phyloP scores from a whole-genome alignment of 169 alveolate genomes.

The Eimeria falciformis region DNA sequence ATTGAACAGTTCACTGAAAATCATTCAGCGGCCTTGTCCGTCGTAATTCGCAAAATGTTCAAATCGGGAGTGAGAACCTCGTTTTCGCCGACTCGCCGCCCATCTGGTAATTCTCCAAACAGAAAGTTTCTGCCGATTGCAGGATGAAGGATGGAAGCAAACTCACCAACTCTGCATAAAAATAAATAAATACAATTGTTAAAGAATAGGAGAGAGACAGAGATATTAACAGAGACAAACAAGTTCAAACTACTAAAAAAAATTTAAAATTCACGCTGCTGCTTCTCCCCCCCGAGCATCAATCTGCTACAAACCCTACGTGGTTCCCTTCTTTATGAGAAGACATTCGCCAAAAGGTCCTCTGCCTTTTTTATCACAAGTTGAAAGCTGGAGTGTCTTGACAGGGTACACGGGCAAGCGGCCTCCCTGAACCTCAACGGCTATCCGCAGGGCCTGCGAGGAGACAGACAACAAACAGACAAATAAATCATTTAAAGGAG shows the following conservation, averaged over 20 bases:
- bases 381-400: constrained; percentile 76
- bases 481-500: background rate
- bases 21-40: constrained; percentile 25
- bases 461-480: background rate
- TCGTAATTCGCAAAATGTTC: constrained; percentile 79
- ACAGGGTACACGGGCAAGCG: constrained; percentile 85
- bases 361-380: constrained; percentile 71
- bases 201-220: background rate
- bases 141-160: constrained; percentile 79
- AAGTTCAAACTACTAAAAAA: too few species aligned
- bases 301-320: constrained; percentile 10
- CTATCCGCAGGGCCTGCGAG: constrained; percentile 81
- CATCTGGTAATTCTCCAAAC: constrained; percentile 84
- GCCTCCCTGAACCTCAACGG: constrained; percentile 81
- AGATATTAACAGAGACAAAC: too few species aligned
- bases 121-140: constrained; percentile 79
- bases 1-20: too few species aligned
- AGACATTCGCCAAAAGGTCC: constrained; percentile 84
- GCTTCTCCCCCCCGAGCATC: too few species aligned
- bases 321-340: constrained; percentile 82
- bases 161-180: constrained; percentile 75
- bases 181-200: background rate
- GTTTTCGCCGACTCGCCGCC: constrained; percentile 83
- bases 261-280: too few species aligned
- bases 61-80: constrained; percentile 80